These are phyloP conservation scores for Paramecium tetraurelia DNA, from an alignment of 73 alveolate species.

Conservation along the genomic window DNA sequence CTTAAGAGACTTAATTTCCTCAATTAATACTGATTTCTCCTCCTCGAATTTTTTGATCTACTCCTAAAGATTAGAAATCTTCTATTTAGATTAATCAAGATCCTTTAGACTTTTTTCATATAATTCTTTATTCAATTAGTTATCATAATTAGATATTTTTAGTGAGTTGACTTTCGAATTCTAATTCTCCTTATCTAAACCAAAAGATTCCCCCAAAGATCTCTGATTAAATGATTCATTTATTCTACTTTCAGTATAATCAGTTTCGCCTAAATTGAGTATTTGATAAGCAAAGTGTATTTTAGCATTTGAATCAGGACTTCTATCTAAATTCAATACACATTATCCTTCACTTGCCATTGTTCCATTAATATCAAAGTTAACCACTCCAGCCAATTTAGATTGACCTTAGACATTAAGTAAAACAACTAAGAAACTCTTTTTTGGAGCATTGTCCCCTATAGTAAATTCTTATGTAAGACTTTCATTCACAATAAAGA, in stretches of 20 bases:
- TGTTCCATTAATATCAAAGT: neutral
- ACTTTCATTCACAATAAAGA: neutral
- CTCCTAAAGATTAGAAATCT: neutral
- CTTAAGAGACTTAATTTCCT: neutral
- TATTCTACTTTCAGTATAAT: neutral
- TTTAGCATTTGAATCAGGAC: conserved; percentile 48
- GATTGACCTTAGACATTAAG: conserved; percentile 31
- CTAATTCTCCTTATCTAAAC: neutral
- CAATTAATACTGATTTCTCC: neutral
- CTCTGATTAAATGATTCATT: neutral
- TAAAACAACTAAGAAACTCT: neutral
- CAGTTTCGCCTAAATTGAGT: neutral
- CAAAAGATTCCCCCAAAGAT: conserved; percentile 30
- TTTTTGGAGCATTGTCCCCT: neutral
- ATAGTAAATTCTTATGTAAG: neutral
- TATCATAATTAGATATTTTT: neutral
- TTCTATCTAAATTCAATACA: neutral
- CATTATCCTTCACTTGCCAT: neutral
- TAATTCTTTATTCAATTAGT: neutral
- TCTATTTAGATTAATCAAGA: neutral
- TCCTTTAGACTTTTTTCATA: conserved; percentile 1
- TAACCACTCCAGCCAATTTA: conserved; percentile 35
- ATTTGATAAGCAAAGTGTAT: neutral
- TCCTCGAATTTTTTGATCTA: neutral
- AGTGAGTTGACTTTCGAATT: neutral